Percentiles rank a stretch among this genome's conserved stretches.
Conservation (phyloP, 805 yeast species). For the Wickerhamiella siamensis region DNA sequence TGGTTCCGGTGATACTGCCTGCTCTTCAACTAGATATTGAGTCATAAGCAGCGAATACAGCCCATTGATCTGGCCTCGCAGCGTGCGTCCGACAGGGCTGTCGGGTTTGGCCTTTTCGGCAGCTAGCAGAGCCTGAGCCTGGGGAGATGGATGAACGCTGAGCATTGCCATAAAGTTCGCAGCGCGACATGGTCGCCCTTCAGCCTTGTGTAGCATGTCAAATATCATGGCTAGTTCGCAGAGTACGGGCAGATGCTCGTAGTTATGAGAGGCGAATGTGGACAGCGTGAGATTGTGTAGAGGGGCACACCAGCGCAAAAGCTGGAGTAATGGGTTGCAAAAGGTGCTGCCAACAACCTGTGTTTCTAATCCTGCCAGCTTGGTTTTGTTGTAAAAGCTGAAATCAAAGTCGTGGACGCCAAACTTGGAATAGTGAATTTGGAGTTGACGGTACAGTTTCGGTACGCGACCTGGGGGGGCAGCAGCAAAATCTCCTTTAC, state of each 20-base stretch:
- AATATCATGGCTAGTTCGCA: slow-evolving; percentile 78
- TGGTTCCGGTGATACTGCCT: slow-evolving; percentile 5
- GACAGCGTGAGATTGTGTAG: slow-evolving; percentile 50
- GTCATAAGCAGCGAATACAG: slow-evolving; percentile 49
- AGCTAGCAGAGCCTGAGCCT: slow-evolving; percentile 40
- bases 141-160: slow-evolving; percentile 27
- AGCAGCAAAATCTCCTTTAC: neutral
- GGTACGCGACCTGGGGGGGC: slow-evolving; percentile 37
- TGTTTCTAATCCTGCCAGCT: slow-evolving; percentile 74
- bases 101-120: slow-evolving; percentile 24
- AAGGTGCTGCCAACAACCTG: slow-evolving; percentile 59
- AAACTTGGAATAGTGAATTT: slow-evolving; percentile 70
- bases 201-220: slow-evolving; percentile 80
- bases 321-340: slow-evolving; percentile 64
- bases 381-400: slow-evolving; percentile 61
- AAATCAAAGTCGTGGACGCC: slow-evolving; percentile 94
- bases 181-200: slow-evolving; percentile 66
- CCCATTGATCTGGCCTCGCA: slow-evolving; percentile 28
- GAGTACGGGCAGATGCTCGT: slow-evolving; percentile 33
- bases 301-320: slow-evolving; percentile 64
- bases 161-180: slow-evolving; percentile 57
- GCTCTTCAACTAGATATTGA: slow-evolving; percentile 38
- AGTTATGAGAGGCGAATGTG: slow-evolving; percentile 35
- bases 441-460: slow-evolving; percentile 57
- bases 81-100: slow-evolving; percentile 2